Base-by-base conservation (phyloP, 495 filamentous ascomycete genomes). In the Neurospora tetrasperma region DNA sequence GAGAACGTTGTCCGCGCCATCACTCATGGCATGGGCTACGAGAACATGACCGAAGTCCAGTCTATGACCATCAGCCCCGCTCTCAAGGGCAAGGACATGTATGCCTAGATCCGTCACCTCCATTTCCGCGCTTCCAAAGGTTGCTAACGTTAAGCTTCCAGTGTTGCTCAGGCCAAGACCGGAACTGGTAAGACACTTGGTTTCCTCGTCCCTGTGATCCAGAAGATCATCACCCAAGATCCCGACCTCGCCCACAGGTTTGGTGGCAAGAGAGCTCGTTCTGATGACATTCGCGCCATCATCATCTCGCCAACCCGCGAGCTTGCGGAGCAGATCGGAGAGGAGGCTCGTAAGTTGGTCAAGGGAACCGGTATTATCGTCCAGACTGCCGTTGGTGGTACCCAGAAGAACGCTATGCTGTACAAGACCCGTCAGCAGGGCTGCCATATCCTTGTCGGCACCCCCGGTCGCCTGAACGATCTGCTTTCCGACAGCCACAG, bases 251-350 rank as follows among this genome's bases (percentile, higher is more conserved):
- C 83, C 54, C 12, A 66, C 54, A 66, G 54, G 54, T 66, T 66
- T 38, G n/a, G 74, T 12, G 75, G 79, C 40, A 66, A 18, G 8
- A 71, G 73, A 5, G 80, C 87, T 11, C 78, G 80, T 5, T 79
- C 89, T 2, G 79, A 86, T 42, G 93, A 98, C 79, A 94, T 98
- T 74, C 90, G 94, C 71, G 91, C 93, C 38, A 89, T 99, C 59
- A 90, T 99, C 78, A 89, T 99, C 73, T 98, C 96, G 0, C 96
- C 96, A 10, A 99, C 96, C 23, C 89, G 96, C 73, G 96, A 99
- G 82, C 86, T 99, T 74, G 96, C 96, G 5, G 93, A 97, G 80
- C 96, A 99, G 83, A 98, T 99, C 75, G 92, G 91, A 12, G 88
- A 82, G 0, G 96, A 99, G 79, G 94, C 96, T 3, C 82, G 74